These are phyloP conservation scores for Candida insectorum DNA, from an alignment of 805 yeast species.

Conservation along the genomic window DNA sequence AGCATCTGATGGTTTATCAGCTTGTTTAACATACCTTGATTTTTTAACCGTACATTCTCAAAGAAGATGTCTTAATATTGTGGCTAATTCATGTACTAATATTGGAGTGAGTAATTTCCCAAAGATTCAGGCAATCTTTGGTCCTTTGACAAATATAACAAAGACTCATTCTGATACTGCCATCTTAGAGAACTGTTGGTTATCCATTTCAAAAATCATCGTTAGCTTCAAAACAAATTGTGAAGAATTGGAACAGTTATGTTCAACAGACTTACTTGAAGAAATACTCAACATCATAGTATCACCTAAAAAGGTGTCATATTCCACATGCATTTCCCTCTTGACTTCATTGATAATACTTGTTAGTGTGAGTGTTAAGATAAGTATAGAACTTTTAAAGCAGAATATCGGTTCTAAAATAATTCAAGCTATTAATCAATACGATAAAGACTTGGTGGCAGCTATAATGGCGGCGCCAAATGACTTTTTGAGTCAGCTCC, in stretches of 20 bases:
- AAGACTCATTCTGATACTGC: constrained; percentile 52
- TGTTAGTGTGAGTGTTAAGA: constrained; percentile 40
- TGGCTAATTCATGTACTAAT: constrained; percentile 62
- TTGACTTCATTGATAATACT: constrained; percentile 45
- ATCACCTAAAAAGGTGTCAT: constrained; percentile 30
- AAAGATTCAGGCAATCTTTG: constrained; percentile 55
- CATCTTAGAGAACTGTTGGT: constrained; percentile 63
- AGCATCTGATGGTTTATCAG: constrained; percentile 56
- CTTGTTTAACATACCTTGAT: constrained; percentile 73
- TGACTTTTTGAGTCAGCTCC: constrained; percentile 52
- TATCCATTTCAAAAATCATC: constrained; percentile 57
- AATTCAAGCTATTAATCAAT: constrained; percentile 48
- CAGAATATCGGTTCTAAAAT: constrained; percentile 48
- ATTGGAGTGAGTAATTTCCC: constrained; percentile 44
- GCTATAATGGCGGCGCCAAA: constrained; percentile 72
- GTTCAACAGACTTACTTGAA: constrained; percentile 18
- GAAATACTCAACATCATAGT: constrained; percentile 20
- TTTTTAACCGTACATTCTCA: constrained; percentile 89
- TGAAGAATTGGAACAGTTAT: constrained; percentile 42
- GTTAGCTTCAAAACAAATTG: constrained; percentile 46
- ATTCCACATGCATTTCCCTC: constrained; percentile 38
- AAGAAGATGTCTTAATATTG: constrained; percentile 69
- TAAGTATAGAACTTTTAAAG: constrained; percentile 42
- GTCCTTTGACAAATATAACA: constrained; percentile 55
- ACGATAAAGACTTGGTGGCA: constrained; percentile 50